phyloP scores from a whole-genome alignment of 1,139 yeast species.

The Taiozyma sp. region DNA sequence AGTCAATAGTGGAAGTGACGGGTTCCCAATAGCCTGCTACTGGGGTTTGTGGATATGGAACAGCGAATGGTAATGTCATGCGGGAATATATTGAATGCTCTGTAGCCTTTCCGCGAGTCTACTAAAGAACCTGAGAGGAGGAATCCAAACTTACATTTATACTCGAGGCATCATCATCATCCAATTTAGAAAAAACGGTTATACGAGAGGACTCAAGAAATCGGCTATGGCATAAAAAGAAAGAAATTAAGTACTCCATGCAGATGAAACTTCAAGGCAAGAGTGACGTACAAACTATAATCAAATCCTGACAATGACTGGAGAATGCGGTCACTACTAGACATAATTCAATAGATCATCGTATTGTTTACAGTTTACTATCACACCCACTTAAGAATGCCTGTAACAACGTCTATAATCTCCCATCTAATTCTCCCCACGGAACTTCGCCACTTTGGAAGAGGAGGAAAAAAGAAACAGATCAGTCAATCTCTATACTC shows the following conservation, averaged over 20 bases:
- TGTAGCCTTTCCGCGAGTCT: too few species aligned
- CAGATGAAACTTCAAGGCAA: neutral
- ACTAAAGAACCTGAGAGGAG: too few species aligned
- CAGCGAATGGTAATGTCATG: conserved; percentile 36
- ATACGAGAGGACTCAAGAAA: neutral
- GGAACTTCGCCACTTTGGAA: neutral
- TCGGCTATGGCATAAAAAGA: neutral
- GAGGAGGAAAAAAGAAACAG: too few species aligned
- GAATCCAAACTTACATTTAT: too few species aligned
- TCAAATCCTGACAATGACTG: too few species aligned
- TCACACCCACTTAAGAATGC: too few species aligned
- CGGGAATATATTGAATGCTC: too few species aligned
- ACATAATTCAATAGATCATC: conserved; percentile 22
- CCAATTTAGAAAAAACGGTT: neutral
- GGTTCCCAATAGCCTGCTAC: conserved; percentile 27
- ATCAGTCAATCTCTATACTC: neutral
- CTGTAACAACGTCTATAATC: too few species aligned
- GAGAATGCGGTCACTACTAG: conserved; percentile 40
- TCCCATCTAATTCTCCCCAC: neutral
- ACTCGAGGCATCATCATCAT: neutral
- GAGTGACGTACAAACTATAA: neutral
- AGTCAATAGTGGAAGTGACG: conserved; percentile 63
- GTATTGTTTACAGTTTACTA: too few species aligned
- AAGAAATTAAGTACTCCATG: neutral
- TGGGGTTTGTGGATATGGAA: conserved; percentile 30